phyloP scores from a whole-genome alignment of 139 green algal genomes.

The Ettlia oleoabundans region DNA sequence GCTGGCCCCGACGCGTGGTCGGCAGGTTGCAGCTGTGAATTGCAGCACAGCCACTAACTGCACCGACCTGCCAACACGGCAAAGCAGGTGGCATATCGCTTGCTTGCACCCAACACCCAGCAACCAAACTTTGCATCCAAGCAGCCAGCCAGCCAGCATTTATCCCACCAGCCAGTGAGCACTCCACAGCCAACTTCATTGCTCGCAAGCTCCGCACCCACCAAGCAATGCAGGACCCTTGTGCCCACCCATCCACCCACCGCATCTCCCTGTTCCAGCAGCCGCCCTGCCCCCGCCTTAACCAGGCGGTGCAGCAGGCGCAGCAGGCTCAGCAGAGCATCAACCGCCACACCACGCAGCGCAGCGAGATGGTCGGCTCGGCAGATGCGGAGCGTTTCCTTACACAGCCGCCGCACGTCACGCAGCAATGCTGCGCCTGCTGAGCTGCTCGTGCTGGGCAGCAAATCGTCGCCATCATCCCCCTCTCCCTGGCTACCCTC shows the following conservation, averaged over 20 bases:
- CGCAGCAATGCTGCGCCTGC: slow-evolving; percentile 7
- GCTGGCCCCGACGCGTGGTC: too few relatives aligned
- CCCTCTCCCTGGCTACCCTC: slow-evolving; percentile 17
- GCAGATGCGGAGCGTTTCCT: slow-evolving; percentile 32
- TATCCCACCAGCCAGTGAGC: neutral
- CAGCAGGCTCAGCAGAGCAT: slow-evolving; percentile 37
- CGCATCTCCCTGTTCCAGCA: slow-evolving; percentile 18
- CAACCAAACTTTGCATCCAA: too few relatives aligned
- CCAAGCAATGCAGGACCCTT: too few relatives aligned
- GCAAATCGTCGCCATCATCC: neutral
- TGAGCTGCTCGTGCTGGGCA: neutral
- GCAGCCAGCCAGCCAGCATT: neutral
- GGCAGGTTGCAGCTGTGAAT: too few relatives aligned
- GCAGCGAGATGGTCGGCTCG: neutral
- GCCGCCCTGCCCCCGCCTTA: neutral
- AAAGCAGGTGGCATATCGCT: too few relatives aligned
- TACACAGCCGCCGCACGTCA: slow-evolving; percentile 13
- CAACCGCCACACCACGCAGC: slow-evolving; percentile 14
- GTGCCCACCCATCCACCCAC: neutral
- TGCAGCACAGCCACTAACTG: too few relatives aligned
- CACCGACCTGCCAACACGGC: too few relatives aligned
- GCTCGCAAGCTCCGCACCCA: too few relatives aligned
- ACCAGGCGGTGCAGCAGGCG: slow-evolving; percentile 16
- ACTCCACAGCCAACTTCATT: too few relatives aligned
- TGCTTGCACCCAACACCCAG: neutral